Evolutionary conservation across 2,329 filamentous ascomycete species (phyloP).

Genomic region (Trichoderma brevicompactum): DNA sequence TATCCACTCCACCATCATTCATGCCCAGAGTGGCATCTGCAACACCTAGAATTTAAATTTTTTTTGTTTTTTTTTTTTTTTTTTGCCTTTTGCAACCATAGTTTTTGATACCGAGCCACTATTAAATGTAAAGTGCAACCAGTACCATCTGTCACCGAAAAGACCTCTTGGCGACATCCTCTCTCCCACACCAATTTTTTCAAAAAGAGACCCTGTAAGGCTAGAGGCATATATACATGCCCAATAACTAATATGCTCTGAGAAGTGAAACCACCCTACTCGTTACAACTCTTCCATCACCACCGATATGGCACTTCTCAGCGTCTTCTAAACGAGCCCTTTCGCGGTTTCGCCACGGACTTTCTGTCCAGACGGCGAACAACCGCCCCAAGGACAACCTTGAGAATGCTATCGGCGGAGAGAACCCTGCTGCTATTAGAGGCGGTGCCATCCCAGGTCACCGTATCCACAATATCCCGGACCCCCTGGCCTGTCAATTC

Average conservation of each 20-base stretch:
- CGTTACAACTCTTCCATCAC: background rate
- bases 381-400: conserved; percentile 79
- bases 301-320: background rate
- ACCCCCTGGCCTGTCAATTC: conserved; percentile 59
- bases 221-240: background rate
- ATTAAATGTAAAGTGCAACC: too few species aligned
- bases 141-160: background rate
- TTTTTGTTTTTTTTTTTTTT: background rate
- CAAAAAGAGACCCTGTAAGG: background rate
- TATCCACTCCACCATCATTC: too few species aligned
- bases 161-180: background rate
- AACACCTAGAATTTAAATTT: background rate
- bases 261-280: background rate
- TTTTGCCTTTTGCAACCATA: background rate
- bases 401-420: conserved; percentile 74
- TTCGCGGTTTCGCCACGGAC: background rate
- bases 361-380: conserved; percentile 51
- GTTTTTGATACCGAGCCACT: background rate
- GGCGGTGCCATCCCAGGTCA: conserved; percentile 67
- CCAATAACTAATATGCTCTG: too few species aligned
- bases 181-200: background rate
- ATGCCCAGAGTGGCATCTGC: too few species aligned
- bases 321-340: background rate
- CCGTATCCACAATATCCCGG: conserved; percentile 91
- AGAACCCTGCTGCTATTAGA: conserved; percentile 51